A percentile compares a stretch with the other conserved stretches of the same genome.
Conservation (phyloP, 2,329 filamentous ascomycete genomes). For the Ophiostoma himal-ulmi region DNA sequence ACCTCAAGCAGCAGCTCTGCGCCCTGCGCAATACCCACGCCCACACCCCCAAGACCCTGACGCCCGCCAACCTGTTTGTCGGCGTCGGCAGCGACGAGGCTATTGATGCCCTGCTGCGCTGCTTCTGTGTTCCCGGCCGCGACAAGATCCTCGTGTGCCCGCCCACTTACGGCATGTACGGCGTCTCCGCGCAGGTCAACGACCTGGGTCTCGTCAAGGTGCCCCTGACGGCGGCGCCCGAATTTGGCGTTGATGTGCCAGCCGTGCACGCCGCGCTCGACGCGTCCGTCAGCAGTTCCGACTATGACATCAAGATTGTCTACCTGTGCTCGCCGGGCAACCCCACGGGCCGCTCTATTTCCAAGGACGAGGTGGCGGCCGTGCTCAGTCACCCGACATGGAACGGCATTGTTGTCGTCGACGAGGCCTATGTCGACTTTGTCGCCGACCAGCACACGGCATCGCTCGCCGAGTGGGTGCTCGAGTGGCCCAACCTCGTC, state of each 20-base stretch:
- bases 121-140: slow-evolving; percentile 80
- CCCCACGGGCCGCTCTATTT: slow-evolving; percentile 74
- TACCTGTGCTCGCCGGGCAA: slow-evolving; percentile 96
- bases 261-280: slow-evolving; percentile 60
- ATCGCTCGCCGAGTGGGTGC: slow-evolving; percentile 85
- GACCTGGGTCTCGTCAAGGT: slow-evolving; percentile 81
- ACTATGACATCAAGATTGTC: slow-evolving; percentile 69
- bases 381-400: slow-evolving; percentile 82
- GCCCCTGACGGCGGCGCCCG: slow-evolving; percentile 66
- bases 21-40: slow-evolving; percentile 76
- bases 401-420: slow-evolving; percentile 90
- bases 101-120: slow-evolving; percentile 87
- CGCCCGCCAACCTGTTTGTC: slow-evolving; percentile 81
- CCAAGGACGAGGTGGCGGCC: slow-evolving; percentile 65
- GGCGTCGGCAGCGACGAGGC: slow-evolving; percentile 96
- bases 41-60: slow-evolving; percentile 68
- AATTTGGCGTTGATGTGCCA: slow-evolving; percentile 67
- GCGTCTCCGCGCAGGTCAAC: slow-evolving; percentile 89
- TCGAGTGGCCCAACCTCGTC: slow-evolving; percentile 89
- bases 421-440: slow-evolving; percentile 96
- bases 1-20: slow-evolving; percentile 83
- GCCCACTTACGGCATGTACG: slow-evolving; percentile 98
- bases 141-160: slow-evolving; percentile 94
- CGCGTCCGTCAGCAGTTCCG: slow-evolving; percentile 25
- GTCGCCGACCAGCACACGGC: slow-evolving; percentile 56